Conservation (phyloP, 164 flowering plant species). For the Aristolochia californica region DNA sequence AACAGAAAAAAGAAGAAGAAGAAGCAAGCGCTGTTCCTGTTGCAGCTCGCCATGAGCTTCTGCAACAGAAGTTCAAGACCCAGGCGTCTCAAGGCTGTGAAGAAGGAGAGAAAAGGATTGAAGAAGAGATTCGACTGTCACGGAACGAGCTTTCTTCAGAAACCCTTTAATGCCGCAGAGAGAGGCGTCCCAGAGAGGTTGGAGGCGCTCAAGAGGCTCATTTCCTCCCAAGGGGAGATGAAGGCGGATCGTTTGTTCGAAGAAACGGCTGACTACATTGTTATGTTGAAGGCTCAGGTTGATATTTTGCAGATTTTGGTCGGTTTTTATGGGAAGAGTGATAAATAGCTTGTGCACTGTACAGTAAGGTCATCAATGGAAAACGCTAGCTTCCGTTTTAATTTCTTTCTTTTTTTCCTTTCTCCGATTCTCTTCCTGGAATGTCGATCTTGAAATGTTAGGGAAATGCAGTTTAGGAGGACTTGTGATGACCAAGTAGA, state of each 20-base stretch:
- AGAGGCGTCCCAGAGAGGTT: constrained; percentile 7
- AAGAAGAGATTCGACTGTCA: background rate
- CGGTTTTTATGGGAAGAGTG: constrained; percentile 33
- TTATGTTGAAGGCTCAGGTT: constrained; percentile 45
- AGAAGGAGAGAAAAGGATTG: background rate
- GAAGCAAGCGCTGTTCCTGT: no score
- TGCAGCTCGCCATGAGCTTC: constrained; percentile 7
- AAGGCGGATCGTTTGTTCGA: constrained; percentile 45
- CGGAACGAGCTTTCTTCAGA: background rate
- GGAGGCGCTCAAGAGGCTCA: constrained; percentile 33
- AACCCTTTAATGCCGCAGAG: background rate
- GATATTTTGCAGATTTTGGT: constrained; percentile 51
- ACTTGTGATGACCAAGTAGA: no score
- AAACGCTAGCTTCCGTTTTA: background rate
- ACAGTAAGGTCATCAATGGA: background rate
- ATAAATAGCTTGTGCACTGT: background rate
- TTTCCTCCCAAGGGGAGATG: constrained; percentile 27
- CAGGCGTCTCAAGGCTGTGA: background rate
- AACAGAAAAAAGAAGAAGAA: no score
- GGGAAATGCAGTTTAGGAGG: no score
- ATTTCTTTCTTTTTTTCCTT: background rate
- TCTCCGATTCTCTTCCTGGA: background rate
- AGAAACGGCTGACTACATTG: constrained; percentile 66
- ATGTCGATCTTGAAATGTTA: no score
- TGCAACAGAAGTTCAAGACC: constrained; percentile 1